Evolutionary conservation across 805 yeast species (phyloP), one percentile per base, ranked within the genome.

Genomic region (Barnettozyma salicaria): DNA sequence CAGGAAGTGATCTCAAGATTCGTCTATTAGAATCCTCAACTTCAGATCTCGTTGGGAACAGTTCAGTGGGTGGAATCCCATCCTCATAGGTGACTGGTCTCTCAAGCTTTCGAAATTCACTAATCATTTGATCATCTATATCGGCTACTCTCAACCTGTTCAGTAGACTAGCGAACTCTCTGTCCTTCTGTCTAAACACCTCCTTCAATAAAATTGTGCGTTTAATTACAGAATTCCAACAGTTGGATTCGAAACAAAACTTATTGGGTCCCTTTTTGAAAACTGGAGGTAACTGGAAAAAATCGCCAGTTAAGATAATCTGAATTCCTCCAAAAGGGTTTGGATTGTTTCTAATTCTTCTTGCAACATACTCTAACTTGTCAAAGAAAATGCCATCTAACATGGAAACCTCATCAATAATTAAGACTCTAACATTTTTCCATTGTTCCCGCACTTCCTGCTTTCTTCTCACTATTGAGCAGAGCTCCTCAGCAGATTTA

Each of bases 381-480:
- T 81, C 82, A 44, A 92, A 72, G 33, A 90, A 67, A 2, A 53
- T 64, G 0, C 88, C 94, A 52, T 87, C 95, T 40, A 92, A 74
- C 98, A 92, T 92, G 1, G 97, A 89, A 3, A 92, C 72, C 60
- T 92, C 98, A 62, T 92, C 98, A 41, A 92, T 73, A 36, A 92
- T 77, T 19, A 92, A 66, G 1, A 85, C 94, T 47, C 71, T 71
- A 2, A 83, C 68, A 5, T 61, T 61, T 38, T 60, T 67, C 97
- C 97, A 92, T 24, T 78, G 67, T 17, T 63, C 63, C 14, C 55
- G 43, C 2, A 67, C 53, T 13, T 63, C 60, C 30, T 65, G 55
- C 39, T 72, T 76, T 32, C 64, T 67, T 27, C 65, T 64, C 12
- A 85, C 71, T 40, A 60, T 67, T 9, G 11, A 13, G 7, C 42